A percentile compares a stretch with the other conserved stretches of the same genome.
These are phyloP conservation scores for Ramalina intermedia DNA, from an alignment of 495 filamentous ascomycete species.

Conservation along the genomic window DNA sequence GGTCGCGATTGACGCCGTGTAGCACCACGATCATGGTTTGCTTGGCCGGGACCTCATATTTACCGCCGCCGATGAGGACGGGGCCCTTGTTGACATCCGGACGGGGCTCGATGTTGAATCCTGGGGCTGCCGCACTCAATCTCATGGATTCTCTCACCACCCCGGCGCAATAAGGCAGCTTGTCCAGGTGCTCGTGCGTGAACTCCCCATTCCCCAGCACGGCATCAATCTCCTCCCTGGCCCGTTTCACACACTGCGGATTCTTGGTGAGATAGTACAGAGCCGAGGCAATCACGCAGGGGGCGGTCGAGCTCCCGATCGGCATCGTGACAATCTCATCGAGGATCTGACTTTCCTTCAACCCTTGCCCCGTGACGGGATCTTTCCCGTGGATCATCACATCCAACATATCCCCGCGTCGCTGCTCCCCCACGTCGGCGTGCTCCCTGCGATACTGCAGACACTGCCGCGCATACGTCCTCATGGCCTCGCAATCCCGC, in stretches of 20 bases:
- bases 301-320: conserved; percentile 31
- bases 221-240: conserved; percentile 29
- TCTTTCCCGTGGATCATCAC: conserved; percentile 55
- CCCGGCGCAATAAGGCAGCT: conserved; percentile 49
- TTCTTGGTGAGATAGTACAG: conserved; percentile 33
- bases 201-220: conserved; percentile 23
- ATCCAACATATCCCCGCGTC: conserved; percentile 52
- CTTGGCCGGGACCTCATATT: conserved; percentile 48
- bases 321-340: conserved; percentile 48
- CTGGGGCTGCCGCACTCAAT: conserved; percentile 48
- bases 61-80: conserved; percentile 41
- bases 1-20: conserved; percentile 52
- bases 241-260: conserved; percentile 21
- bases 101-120: conserved; percentile 42
- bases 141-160: conserved; percentile 62
- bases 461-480: conserved; percentile 41
- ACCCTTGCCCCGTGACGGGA: conserved; percentile 46
- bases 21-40: conserved; percentile 50
- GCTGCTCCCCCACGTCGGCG: conserved; percentile 20
- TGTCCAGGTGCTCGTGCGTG: conserved; percentile 42
- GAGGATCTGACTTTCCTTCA: conserved; percentile 46
- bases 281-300: conserved; percentile 30
- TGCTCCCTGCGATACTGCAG: conserved; percentile 40
- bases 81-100: conserved; percentile 34
- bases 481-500: conserved; percentile 40